These are phyloP conservation scores for Dictyostelium brefeldianum DNA, from an alignment of 78 protist genomes.

Conservation along the genomic window DNA sequence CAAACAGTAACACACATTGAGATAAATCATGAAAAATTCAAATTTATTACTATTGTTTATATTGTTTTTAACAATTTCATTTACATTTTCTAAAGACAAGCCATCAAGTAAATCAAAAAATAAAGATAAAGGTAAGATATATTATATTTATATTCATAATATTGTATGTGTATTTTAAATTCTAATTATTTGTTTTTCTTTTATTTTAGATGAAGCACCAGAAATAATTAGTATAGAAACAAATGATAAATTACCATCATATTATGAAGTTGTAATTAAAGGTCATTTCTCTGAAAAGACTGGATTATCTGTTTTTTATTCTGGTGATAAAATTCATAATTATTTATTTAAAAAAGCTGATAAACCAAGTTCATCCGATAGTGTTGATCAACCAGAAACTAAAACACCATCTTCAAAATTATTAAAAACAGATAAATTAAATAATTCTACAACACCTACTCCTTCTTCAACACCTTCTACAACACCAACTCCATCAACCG, in stretches of 20 bases:
- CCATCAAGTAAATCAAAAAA: neutral
- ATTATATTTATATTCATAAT: neutral
- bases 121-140: constrained; percentile 2
- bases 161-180: neutral
- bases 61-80: neutral
- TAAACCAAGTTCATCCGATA: neutral
- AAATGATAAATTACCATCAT: neutral
- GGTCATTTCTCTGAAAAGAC: neutral
- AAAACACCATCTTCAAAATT: neutral
- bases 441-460: neutral
- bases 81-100: neutral
- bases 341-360: neutral
- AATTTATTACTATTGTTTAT: neutral
- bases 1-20: too few species aligned
- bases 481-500: neutral
- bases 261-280: neutral
- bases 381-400: neutral
- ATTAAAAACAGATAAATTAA: too few species aligned
- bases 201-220: neutral
- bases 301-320: neutral
- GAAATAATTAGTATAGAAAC: neutral
- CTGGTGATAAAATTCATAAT: neutral
- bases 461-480: neutral
- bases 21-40: too few species aligned
- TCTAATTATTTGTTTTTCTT: neutral